phyloP scores from a whole-genome alignment of 2,329 filamentous ascomycete species.

The Aureobasidium uvarum region DNA sequence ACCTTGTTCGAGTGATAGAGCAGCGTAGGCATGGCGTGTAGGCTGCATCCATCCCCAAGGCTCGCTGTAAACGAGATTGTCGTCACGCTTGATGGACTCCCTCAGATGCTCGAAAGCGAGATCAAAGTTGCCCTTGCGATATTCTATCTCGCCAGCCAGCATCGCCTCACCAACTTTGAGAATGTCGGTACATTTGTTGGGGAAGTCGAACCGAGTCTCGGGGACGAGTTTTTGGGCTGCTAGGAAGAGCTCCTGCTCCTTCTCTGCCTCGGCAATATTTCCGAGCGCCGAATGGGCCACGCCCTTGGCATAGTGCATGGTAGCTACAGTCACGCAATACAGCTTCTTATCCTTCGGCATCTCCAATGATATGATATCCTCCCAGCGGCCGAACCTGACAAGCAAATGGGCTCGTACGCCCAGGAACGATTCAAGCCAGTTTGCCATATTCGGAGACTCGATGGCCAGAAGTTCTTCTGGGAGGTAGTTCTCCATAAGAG shows the following conservation, averaged over 20 bases:
- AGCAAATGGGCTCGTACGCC: conserved; percentile 67
- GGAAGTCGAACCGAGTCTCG: conserved; percentile 64
- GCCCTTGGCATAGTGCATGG: conserved; percentile 66
- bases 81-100: conserved; percentile 58
- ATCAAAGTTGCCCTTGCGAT: conserved; percentile 60
- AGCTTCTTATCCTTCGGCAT: conserved; percentile 59
- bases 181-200: conserved; percentile 64
- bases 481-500: conserved; percentile 60
- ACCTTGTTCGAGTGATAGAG: conserved; percentile 65
- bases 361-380: conserved; percentile 58
- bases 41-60: conserved; percentile 80
- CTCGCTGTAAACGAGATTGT: conserved; percentile 65
- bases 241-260: conserved; percentile 50
- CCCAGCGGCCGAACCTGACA: conserved; percentile 73
- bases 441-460: conserved; percentile 62
- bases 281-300: conserved; percentile 63
- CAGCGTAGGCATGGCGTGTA: conserved; percentile 65
- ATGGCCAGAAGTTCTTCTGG: conserved; percentile 63
- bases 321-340: conserved; percentile 68
- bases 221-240: conserved; percentile 56
- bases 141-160: conserved; percentile 72
- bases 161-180: conserved; percentile 60
- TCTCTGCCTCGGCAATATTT: conserved; percentile 52
- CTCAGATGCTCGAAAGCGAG: conserved; percentile 59
- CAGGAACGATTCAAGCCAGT: conserved; percentile 72